A percentile compares a stretch with the other conserved stretches of the same genome.
phyloP scores from a whole-genome alignment of 768 basidiomycete species.

The Ephemerocybe angulata region DNA sequence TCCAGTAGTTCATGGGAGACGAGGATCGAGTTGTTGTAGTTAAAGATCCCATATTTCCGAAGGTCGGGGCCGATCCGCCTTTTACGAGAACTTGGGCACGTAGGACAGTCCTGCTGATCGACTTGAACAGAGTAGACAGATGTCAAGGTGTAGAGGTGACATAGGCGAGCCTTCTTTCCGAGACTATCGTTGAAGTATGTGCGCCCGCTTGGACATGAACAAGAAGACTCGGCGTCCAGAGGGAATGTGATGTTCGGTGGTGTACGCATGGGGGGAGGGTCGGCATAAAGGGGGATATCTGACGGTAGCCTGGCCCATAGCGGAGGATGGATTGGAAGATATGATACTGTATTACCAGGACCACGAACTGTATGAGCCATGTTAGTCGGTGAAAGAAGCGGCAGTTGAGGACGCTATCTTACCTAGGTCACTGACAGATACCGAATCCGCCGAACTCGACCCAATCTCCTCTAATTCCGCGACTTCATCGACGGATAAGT shows the following conservation, averaged over 20 bases:
- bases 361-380: neutral
- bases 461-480: no score
- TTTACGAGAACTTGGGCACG: constrained; percentile 6
- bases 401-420: neutral
- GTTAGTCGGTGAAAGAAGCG: neutral
- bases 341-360: no score
- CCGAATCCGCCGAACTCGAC: no score
- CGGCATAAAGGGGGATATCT: constrained; percentile 4
- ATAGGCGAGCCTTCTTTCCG: neutral
- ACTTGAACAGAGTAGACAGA: constrained; percentile 3
- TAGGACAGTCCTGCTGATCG: constrained; percentile 15
- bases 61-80: constrained; percentile 30
- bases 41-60: constrained; percentile 26
- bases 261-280: neutral
- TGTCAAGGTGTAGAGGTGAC: constrained; percentile 12
- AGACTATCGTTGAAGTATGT: neutral
- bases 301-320: constrained; percentile 8
- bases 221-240: constrained; percentile 8
- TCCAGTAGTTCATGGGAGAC: constrained; percentile 32
- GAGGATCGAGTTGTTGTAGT: constrained; percentile 12
- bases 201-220: constrained; percentile 8
- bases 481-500: no score
- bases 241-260: constrained; percentile 1
- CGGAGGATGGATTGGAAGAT: constrained; percentile 12
- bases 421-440: no score